Base-by-base conservation (phyloP, 257 asterid species). In the Handroanthus guayacan region DNA sequence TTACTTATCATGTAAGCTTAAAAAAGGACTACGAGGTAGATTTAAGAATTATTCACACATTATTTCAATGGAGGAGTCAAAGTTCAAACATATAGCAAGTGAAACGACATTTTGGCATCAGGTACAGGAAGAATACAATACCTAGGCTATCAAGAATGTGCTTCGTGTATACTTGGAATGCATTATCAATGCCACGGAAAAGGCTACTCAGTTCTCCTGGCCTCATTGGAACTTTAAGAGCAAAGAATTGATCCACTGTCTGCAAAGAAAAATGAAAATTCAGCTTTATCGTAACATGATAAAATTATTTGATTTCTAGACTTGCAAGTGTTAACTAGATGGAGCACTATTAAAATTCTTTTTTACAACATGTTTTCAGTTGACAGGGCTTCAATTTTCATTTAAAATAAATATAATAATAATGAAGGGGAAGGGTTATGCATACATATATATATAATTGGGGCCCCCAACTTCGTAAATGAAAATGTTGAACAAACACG, bases 171-270 rank as follows among this genome's bases (percentile, higher is more conserved):
- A 85, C 89, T 92, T 92, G 98, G 91, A 95, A 92, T 83, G 97
- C 95, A 91, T 86, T 95, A 86, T 92, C 99, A 79, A 95, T 86
- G 78, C 98, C 97, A 74, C 96, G 94, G 74, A 93, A 79, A 72
- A 95, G 96, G 86, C 97, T 89, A 80, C 86, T 87, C 79, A 95
- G 86, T 83, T 95, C 99, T 45, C 91, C 89, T 54, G 87, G 84
- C 83, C 98, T 91, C 98, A 95, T 91, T 75, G 98, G 99, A 83
- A 95, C 98, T 64, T 86, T 86, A 73, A 95, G 89, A 86, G 89
- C 93, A 82, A 92, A 95, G 87, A 95, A 89, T 47, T 95, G 99
- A 87, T 95, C 97, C 71, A 95, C 98, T 55, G 99, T 95, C 99
- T 95, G 98, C 87, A 84, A 81, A 79, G 62, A 44, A 79, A 81